Evolutionary conservation across 805 yeast species (phyloP), one percentile per base, ranked within the genome.

Genomic region (Candida maesae): DNA sequence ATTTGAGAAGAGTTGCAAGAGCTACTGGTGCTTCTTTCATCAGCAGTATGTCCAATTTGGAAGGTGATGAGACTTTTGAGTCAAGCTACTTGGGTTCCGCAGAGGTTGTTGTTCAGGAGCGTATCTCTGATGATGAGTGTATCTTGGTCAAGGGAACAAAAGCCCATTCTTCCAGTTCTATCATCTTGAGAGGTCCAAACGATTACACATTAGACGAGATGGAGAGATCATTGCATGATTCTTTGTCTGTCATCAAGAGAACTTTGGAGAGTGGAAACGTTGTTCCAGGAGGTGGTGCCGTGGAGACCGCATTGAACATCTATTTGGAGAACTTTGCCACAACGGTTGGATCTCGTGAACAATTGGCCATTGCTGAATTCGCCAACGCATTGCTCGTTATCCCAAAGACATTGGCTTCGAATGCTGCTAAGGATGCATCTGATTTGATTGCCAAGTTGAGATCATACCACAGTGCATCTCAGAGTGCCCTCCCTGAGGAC

Each of bases 251-350:
- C 27, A 96, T 93, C 27, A 93, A 93, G 70, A 81, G 99, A 61
- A 89, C 98, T 11, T 74, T 95, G 52, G 99, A 93, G 66, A 80
- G 91, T 57, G 98, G 97, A 16, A 68, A 76, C 51, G 90, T 95
- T 43, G 99, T 93, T 6, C 98, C 99, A 32, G 99, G 99, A 47
- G 99, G 99, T 51, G 99, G 99, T 46, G 97, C 98, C 7, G 99
- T 93, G 26, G 99, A 93, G 68, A 76, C 95, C 38, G 98, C 98
- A 3, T 74, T 93, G 59, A 90, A 89, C 68, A 89, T 93, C 39
- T 93, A 87, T 63, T 72, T 93, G 61, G 99, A 93, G 65, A 91
- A 87, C 63, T 93, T 93, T 65, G 99, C 99, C 36, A 93, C 98
- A 8, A 89, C 98, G 1, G 91, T 93, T 38, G 97, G 98, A 3